phyloP scores from a whole-genome alignment of 805 yeast genomes.

The Saturnispora saitoi region DNA sequence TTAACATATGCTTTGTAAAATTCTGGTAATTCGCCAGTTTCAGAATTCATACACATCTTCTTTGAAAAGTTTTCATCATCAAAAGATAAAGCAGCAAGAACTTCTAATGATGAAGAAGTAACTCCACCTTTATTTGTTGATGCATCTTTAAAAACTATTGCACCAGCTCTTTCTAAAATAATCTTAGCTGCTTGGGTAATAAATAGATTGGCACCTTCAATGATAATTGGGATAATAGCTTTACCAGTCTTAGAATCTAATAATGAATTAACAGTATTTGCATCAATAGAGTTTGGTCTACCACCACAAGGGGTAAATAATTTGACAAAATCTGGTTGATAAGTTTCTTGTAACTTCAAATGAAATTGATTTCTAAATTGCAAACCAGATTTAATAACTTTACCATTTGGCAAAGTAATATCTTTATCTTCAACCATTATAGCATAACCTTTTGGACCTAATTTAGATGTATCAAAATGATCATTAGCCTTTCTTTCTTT shows the following conservation, averaged over 20 bases:
- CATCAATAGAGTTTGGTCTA: constrained; percentile 91
- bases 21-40: constrained; percentile 46
- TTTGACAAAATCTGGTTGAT: constrained; percentile 52
- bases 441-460: constrained; percentile 69
- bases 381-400: constrained; percentile 70
- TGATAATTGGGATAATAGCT: constrained; percentile 73
- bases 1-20: constrained; percentile 79
- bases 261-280: constrained; percentile 65
- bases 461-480: constrained; percentile 54
- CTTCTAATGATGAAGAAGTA: constrained; percentile 92
- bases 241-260: constrained; percentile 72
- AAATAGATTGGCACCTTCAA: constrained; percentile 96
- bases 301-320: constrained; percentile 98
- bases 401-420: constrained; percentile 68
- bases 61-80: constrained; percentile 74
- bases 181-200: constrained; percentile 91
- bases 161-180: constrained; percentile 78
- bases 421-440: constrained; percentile 83
- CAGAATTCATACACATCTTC: constrained; percentile 67
- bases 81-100: constrained; percentile 85
- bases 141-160: constrained; percentile 86
- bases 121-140: constrained; percentile 98
- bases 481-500: constrained; percentile 65
- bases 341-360: constrained; percentile 55
- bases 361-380: constrained; percentile 89